Evolutionary conservation across 2,329 filamentous ascomycete genomes (phyloP).

Genomic region (Pseudocercospora macadamiae): DNA sequence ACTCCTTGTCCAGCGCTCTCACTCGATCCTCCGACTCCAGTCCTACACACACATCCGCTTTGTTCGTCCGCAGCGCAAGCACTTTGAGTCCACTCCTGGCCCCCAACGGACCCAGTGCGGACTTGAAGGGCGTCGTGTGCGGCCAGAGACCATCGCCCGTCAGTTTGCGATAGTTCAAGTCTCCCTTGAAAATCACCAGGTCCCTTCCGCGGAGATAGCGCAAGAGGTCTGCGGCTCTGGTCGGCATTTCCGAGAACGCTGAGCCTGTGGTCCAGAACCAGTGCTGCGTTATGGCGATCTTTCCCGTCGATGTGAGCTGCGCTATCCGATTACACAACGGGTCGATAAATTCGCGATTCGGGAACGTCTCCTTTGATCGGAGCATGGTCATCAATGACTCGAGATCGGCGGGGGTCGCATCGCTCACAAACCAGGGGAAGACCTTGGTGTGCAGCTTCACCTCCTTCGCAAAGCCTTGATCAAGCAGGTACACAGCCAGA

Average conservation of each 20-base stretch:
- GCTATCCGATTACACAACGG: neutral
- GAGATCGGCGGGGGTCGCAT: constrained; percentile 7
- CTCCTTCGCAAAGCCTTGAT: neutral
- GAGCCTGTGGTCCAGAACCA: constrained; percentile 5
- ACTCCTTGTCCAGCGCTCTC: constrained; percentile 1
- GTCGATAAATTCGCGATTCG: neutral
- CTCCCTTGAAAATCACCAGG: constrained; percentile 93
- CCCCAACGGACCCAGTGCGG: constrained; percentile 8
- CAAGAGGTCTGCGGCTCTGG: neutral
- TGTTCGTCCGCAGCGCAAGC: constrained; percentile 9
- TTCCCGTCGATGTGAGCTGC: neutral
- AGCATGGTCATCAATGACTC: constrained; percentile 4
- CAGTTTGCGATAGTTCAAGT: constrained; percentile 73
- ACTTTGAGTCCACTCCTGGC: constrained; percentile 6
- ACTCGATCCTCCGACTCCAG: neutral
- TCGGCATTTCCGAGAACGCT: neutral
- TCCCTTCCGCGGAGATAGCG: constrained; percentile 66
- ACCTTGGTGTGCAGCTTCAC: constrained; percentile 1
- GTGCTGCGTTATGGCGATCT: neutral
- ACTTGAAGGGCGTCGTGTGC: constrained; percentile 6
- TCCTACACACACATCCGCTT: constrained; percentile 10
- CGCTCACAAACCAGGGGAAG: constrained; percentile 13
- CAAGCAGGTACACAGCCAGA: constrained; percentile 3
- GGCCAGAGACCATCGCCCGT: constrained; percentile 10
- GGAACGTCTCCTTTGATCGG: neutral